Conservation (phyloP, 352 stramenopile species). For the Saprolegnia parasitica region DNA sequence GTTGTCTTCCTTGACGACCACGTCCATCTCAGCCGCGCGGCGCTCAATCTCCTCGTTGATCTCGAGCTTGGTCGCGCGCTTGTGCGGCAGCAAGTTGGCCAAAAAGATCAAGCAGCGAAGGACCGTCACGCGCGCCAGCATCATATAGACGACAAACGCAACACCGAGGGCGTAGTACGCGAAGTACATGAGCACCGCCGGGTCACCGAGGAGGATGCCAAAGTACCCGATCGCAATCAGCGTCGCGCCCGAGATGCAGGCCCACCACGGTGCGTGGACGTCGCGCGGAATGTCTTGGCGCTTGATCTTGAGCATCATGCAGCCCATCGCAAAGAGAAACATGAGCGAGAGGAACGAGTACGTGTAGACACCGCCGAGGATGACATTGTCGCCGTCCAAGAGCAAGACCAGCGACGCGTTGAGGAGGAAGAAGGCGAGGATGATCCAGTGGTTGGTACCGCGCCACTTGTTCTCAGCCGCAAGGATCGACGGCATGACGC, state of each 20-base stretch:
- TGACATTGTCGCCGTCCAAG: conserved; percentile 71
- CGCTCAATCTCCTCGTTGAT: not conserved
- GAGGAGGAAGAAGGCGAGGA: conserved; percentile 70
- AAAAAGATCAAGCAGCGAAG: conserved; percentile 65
- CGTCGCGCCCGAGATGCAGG: conserved; percentile 64
- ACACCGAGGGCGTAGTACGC: conserved; percentile 70
- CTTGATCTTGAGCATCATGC: conserved; percentile 91
- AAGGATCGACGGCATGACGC: conserved; percentile 57
- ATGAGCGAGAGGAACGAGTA: conserved; percentile 90
- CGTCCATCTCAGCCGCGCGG: not conserved
- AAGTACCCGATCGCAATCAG: conserved; percentile 64
- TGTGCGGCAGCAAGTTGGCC: conserved; percentile 31
- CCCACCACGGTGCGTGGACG: conserved; percentile 77
- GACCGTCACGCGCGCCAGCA: conserved; percentile 76
- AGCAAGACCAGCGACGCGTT: conserved; percentile 69
- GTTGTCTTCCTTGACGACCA: not conserved
- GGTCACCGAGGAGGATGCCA: conserved; percentile 63
- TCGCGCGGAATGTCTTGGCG: conserved; percentile 85
- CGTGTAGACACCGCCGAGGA: conserved; percentile 87
- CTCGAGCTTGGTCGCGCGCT: not conserved
- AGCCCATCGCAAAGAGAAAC: conserved; percentile 87
- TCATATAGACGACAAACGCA: conserved; percentile 65
- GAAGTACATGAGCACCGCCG: conserved; percentile 79
- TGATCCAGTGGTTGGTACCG: conserved; percentile 84
- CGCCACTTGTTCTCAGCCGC: conserved; percentile 58